Conservation (phyloP, 768 basidiomycete genomes). For the Termitomyces sp. region DNA sequence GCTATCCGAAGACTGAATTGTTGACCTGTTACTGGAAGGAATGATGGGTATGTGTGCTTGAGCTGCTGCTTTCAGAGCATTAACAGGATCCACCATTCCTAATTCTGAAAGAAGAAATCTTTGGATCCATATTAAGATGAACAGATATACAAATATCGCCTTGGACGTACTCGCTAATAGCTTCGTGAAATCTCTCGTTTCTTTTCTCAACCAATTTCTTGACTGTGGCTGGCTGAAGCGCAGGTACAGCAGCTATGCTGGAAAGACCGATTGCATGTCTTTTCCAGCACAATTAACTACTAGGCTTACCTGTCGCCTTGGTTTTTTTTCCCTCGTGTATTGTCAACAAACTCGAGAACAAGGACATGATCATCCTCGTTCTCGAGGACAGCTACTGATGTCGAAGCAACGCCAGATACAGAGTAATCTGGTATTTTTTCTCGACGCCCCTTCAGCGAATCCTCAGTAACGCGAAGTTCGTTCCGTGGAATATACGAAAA, state of each 20-base stretch:
- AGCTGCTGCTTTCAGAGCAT: constrained; percentile 60
- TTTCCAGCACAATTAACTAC: too few species aligned
- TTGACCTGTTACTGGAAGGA: constrained; percentile 24
- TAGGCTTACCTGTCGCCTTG: constrained; percentile 22
- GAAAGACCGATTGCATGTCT: background rate
- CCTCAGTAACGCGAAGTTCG: constrained; percentile 51
- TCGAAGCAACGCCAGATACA: constrained; percentile 18
- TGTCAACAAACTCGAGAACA: constrained; percentile 37
- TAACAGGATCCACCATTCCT: constrained; percentile 52
- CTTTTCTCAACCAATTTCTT: constrained; percentile 70
- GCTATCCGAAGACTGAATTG: constrained; percentile 4
- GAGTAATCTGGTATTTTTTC: constrained; percentile 38
- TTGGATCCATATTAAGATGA: background rate
- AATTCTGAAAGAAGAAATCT: constrained; percentile 58
- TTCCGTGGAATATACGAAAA: constrained; percentile 75
- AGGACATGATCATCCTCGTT: constrained; percentile 33
- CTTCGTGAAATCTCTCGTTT: constrained; percentile 56
- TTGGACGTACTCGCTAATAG: constrained; percentile 57
- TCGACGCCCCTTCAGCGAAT: constrained; percentile 20
- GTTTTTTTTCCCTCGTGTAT: constrained; percentile 26
- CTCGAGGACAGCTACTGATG: constrained; percentile 15
- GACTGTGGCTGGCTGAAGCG: constrained; percentile 49
- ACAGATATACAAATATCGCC: background rate
- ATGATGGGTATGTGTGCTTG: constrained; percentile 68
- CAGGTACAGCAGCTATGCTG: constrained; percentile 18